Evolutionary conservation across 306 rosid genomes (phyloP).

Genomic region (Alnus glutinosa): DNA sequence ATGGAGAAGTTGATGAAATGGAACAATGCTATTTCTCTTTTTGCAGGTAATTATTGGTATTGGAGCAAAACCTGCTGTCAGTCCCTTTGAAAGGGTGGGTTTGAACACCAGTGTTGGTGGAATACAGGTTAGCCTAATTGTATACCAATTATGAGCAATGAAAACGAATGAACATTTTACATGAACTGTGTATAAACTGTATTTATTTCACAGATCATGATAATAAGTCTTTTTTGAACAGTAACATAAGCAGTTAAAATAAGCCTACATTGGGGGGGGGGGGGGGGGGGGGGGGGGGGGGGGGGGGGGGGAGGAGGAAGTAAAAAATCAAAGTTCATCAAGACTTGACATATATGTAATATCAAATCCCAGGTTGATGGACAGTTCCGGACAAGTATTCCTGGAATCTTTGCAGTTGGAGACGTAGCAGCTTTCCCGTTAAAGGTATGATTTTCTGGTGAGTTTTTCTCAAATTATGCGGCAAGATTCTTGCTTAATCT

Average conservation of each 20-base stretch:
- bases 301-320: not conserved
- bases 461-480: conserved; percentile 18
- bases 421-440: conserved; percentile 90
- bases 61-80: conserved; percentile 85
- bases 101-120: conserved; percentile 75
- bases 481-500: conserved; percentile 12
- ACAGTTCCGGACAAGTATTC: conserved; percentile 67
- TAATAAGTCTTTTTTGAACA: not conserved
- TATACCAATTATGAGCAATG: conserved; percentile 11
- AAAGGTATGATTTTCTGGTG: conserved; percentile 46
- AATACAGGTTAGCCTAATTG: conserved; percentile 58
- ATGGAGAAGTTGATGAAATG: conserved; percentile 6
- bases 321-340: not conserved
- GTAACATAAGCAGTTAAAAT: not conserved
- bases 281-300: not conserved
- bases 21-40: conserved; percentile 25
- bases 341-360: conserved; percentile 12
- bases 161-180: not conserved
- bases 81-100: conserved; percentile 75
- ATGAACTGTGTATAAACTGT: not conserved
- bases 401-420: conserved; percentile 88
- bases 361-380: conserved; percentile 75
- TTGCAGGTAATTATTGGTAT: conserved; percentile 80
- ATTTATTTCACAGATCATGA: not conserved
- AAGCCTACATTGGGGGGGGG: not conserved